Conservation (phyloP, 75 land plant genomes). For the Ceratopteris richardii region DNA sequence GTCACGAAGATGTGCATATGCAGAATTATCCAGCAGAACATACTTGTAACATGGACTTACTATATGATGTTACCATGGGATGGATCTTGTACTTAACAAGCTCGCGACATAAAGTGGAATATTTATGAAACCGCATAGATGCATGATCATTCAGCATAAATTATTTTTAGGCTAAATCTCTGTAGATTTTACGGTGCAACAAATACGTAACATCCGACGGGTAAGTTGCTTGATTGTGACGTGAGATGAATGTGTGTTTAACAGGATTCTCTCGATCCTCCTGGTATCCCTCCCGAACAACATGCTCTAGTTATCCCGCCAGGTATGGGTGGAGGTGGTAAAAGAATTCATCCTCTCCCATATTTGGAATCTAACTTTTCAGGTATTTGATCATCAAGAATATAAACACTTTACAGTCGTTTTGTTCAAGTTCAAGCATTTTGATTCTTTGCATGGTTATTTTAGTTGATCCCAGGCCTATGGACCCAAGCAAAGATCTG, state of each 20-base stretch:
- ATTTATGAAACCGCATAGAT: no score
- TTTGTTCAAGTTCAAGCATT: no score
- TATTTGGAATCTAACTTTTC: constrained; percentile 44
- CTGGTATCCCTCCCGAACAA: constrained; percentile 59
- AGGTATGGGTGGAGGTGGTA: constrained; percentile 45
- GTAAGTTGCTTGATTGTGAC: not conserved
- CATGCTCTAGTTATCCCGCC: constrained; percentile 81
- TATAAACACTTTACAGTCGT: no score
- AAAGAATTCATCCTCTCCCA: constrained; percentile 59
- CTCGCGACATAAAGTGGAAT: no score
- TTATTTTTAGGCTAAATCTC: not conserved
- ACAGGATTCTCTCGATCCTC: constrained; percentile 3
- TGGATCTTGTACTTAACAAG: no score
- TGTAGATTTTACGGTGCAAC: not conserved
- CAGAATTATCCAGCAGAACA: no score
- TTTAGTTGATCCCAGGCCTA: constrained; percentile 59
- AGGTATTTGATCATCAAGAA: no score
- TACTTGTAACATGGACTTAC: no score
- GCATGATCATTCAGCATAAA: not conserved
- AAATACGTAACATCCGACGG: not conserved
- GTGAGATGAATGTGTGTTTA: not conserved
- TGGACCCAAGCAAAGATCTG: constrained; percentile 85
- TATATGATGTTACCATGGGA: no score
- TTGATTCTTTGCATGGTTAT: not conserved
- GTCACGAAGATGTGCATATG: no score